Evolutionary conservation across 768 basidiomycete genomes (phyloP).

Genomic region (Coprinopsis strossmayeri): DNA sequence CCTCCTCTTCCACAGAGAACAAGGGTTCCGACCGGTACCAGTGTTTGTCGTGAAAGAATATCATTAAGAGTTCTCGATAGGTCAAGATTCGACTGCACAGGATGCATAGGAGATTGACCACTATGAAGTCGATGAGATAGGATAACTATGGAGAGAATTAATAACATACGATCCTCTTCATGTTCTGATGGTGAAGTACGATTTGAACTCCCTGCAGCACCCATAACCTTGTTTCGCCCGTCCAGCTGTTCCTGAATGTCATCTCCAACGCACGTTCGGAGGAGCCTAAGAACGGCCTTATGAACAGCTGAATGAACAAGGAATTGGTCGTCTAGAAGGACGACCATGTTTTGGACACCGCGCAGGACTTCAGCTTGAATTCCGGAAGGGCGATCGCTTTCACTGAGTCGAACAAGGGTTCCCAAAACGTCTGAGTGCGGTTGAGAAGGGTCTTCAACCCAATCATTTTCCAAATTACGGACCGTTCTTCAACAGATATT

Average conservation of each 20-base stretch:
- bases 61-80: conserved; percentile 85
- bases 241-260: conserved; percentile 85
- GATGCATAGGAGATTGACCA: conserved; percentile 89
- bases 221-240: conserved; percentile 68
- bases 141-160: not conserved
- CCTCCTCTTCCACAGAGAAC: conserved; percentile 71
- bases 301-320: conserved; percentile 89
- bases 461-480: conserved; percentile 13
- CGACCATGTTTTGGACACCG: conserved; percentile 85
- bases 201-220: conserved; percentile 69
- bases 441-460: conserved; percentile 2
- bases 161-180: conserved; percentile 72
- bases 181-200: conserved; percentile 80
- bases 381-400: conserved; percentile 81
- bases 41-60: conserved; percentile 94
- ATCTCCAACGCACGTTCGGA: conserved; percentile 88
- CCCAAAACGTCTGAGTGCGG: conserved; percentile 64
- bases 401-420: conserved; percentile 79
- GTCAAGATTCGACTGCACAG: conserved; percentile 89
- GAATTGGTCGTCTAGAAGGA: conserved; percentile 89
- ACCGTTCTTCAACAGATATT: conserved; percentile 90
- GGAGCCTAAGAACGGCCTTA: conserved; percentile 75
- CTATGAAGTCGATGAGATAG: conserved; percentile 29
- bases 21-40: conserved; percentile 76
- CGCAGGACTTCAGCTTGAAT: conserved; percentile 86